Percentiles rank a stretch among this genome's conserved stretches.
These are phyloP conservation scores for Pythium rhizo-oryzae DNA, from an alignment of 352 stramenopile species.

Conservation along the genomic window DNA sequence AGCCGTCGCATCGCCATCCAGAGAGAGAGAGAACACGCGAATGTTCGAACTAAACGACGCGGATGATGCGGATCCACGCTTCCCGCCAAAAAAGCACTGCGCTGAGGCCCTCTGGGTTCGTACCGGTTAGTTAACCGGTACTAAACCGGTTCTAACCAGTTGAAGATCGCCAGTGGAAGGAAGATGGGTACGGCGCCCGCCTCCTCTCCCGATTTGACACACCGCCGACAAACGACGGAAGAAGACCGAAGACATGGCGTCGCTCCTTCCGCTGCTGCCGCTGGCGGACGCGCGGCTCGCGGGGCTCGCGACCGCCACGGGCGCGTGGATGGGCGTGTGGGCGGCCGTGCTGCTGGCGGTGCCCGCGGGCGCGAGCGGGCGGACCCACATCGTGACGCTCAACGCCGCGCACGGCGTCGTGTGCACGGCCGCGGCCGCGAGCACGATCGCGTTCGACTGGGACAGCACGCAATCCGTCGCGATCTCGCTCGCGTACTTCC, in stretches of 20 bases:
- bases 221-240: neutral
- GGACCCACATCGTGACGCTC: constrained; percentile 72
- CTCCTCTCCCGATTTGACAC: neutral
- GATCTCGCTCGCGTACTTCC: constrained; percentile 66
- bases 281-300: constrained; percentile 38
- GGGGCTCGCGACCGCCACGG: constrained; percentile 36
- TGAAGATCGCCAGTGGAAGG: neutral
- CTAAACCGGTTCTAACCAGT: constrained; percentile 2
- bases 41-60: neutral
- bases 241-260: neutral
- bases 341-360: constrained; percentile 47
- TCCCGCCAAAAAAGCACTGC: constrained; percentile 23
- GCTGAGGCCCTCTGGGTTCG: constrained; percentile 3
- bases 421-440: constrained; percentile 48
- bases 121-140: constrained; percentile 7
- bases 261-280: neutral
- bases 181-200: constrained; percentile 6
- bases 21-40: neutral
- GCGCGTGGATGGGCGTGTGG: constrained; percentile 56
- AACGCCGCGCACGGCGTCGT: constrained; percentile 71
- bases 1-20: neutral
- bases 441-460: constrained; percentile 43
- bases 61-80: constrained; percentile 10
- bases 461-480: constrained; percentile 65
- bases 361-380: constrained; percentile 39